These are phyloP conservation scores for Udeniomyces megalosporus DNA, from an alignment of 768 basidiomycete species.

Conservation along the genomic window DNA sequence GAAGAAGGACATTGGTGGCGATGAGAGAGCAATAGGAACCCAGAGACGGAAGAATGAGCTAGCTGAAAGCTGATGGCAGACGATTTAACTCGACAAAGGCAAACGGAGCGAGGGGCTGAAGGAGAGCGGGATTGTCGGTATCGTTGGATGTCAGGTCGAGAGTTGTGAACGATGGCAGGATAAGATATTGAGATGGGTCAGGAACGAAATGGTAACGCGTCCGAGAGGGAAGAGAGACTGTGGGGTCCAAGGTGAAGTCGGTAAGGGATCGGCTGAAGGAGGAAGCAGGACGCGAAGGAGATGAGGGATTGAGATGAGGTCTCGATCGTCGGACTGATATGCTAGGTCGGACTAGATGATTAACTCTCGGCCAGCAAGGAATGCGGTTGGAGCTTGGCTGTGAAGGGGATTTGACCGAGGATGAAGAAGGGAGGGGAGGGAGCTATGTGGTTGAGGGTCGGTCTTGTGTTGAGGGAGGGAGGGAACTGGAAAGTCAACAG, in stretches of 20 bases:
- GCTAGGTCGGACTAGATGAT: too few relatives aligned
- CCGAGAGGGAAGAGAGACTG: neutral
- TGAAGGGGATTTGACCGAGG: too few relatives aligned
- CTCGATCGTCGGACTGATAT: neutral
- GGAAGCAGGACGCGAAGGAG: neutral
- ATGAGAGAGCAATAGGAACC: too few relatives aligned
- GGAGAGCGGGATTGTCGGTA: slow-evolving; percentile 58
- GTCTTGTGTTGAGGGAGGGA: too few relatives aligned
- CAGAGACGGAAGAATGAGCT: too few relatives aligned
- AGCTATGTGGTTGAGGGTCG: neutral
- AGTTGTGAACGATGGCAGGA: slow-evolving; percentile 43
- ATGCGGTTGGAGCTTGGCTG: too few relatives aligned
- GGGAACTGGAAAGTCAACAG: neutral
- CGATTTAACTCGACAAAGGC: too few relatives aligned
- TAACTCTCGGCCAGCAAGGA: too few relatives aligned
- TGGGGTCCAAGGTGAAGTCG: neutral
- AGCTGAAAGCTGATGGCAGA: too few relatives aligned
- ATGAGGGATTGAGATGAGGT: neutral
- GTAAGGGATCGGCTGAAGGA: neutral
- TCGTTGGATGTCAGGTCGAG: slow-evolving; percentile 62
- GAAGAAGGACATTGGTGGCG: neutral
- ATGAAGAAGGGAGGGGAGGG: neutral
- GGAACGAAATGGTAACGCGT: slow-evolving; percentile 22
- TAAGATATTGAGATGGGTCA: slow-evolving; percentile 46
- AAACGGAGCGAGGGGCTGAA: too few relatives aligned